Percentiles rank a stretch among this genome's conserved stretches.
phyloP scores from a whole-genome alignment of 2,329 filamentous ascomycete species.

The Claviceps digitariae region DNA sequence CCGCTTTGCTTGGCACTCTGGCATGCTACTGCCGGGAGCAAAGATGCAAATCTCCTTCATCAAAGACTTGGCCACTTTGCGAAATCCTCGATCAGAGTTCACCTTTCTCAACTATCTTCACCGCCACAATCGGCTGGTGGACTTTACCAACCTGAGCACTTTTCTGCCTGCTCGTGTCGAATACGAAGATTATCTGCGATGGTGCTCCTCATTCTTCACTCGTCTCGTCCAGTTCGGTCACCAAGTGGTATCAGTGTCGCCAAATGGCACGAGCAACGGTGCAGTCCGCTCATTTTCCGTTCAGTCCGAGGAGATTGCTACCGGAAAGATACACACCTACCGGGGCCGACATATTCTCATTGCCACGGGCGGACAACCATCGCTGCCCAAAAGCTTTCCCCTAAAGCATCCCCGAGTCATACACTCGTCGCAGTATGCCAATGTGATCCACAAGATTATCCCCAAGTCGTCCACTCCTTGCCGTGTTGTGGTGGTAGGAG shows the following conservation, averaged over 20 bases:
- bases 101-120: slow-evolving; percentile 95
- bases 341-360: slow-evolving; percentile 52
- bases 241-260: slow-evolving; percentile 60
- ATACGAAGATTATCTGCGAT: slow-evolving; percentile 91
- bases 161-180: slow-evolving; percentile 78
- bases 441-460: slow-evolving; percentile 46
- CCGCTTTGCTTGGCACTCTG: slow-evolving; percentile 81
- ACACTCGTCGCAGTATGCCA: slow-evolving; percentile 79
- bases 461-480: slow-evolving; percentile 42
- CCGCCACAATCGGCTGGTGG: slow-evolving; percentile 63
- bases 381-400: slow-evolving; percentile 57
- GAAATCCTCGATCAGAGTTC: slow-evolving; percentile 79
- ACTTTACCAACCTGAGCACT: slow-evolving; percentile 82
- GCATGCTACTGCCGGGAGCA: slow-evolving; percentile 85
- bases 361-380: slow-evolving; percentile 47
- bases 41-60: slow-evolving; percentile 98
- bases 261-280: slow-evolving; percentile 27
- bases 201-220: slow-evolving; percentile 76
- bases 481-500: slow-evolving; percentile 73
- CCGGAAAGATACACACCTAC: slow-evolving; percentile 38
- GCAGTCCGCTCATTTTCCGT: slow-evolving; percentile 55
- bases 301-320: slow-evolving; percentile 46
- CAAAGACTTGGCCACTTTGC: slow-evolving; percentile 84
- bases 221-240: slow-evolving; percentile 59
- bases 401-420: slow-evolving; percentile 59